Conservation (phyloP, 176 grass and related monocot species). For the Avena eriantha region DNA sequence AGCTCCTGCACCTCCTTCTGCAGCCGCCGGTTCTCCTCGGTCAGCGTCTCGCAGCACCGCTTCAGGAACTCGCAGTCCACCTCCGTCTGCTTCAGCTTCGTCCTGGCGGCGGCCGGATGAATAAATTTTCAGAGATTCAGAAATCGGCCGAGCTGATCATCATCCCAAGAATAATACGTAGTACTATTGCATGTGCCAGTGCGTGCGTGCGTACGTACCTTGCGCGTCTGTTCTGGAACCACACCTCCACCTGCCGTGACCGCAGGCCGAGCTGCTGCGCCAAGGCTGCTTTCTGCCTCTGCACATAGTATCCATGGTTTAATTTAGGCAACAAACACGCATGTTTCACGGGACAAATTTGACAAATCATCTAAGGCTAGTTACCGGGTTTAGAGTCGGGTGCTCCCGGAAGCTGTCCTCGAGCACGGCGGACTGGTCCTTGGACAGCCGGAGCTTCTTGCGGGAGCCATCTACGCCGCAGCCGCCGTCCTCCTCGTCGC, state of each 20-base stretch:
- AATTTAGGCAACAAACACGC: too few species aligned
- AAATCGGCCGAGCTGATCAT: not conserved
- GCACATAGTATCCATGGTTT: slow-evolving; percentile 8
- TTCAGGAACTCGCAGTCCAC: slow-evolving; percentile 94
- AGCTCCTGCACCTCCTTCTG: slow-evolving; percentile 89
- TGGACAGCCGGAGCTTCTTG: slow-evolving; percentile 87
- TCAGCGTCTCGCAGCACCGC: slow-evolving; percentile 92
- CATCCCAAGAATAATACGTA: not conserved
- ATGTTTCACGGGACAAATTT: too few species aligned
- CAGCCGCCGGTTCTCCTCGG: slow-evolving; percentile 87
- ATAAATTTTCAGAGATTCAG: not conserved
- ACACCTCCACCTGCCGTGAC: slow-evolving; percentile 90
- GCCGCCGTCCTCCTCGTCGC: slow-evolving; percentile 77
- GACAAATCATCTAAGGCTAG: too few species aligned
- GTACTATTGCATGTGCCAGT: slow-evolving; percentile 42
- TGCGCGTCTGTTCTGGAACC: slow-evolving; percentile 95
- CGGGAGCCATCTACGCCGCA: slow-evolving; percentile 65
- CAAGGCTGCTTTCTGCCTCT: slow-evolving; percentile 83
- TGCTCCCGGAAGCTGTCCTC: slow-evolving; percentile 93
- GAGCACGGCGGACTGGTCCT: slow-evolving; percentile 78
- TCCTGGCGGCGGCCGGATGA: slow-evolving; percentile 37
- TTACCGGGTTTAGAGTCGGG: slow-evolving; percentile 75
- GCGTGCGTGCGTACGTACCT: slow-evolving; percentile 48
- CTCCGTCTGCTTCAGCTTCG: slow-evolving; percentile 97
- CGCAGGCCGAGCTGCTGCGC: slow-evolving; percentile 77